Conservation (phyloP, 2,329 filamentous ascomycete species). For the Coniosporium tulheliwenetii region DNA sequence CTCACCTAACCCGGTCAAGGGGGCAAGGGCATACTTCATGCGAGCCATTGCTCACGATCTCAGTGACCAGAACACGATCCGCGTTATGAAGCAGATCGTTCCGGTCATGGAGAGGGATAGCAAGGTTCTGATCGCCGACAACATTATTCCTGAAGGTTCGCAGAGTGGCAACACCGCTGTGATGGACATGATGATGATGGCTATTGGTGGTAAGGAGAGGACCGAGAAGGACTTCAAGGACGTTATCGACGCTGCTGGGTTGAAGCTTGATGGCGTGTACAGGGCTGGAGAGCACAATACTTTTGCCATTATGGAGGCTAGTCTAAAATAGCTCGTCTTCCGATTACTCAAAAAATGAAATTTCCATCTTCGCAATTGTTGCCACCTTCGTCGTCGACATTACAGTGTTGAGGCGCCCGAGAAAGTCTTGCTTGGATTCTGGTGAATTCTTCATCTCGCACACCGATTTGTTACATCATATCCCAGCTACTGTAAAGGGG, state of each 20-base stretch:
- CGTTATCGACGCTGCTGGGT: neutral
- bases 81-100: constrained; percentile 8
- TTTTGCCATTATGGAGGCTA: no score
- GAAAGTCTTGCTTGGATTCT: no score
- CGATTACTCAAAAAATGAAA: no score
- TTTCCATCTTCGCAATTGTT: no score
- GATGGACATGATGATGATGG: neutral
- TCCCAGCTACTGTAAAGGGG: no score
- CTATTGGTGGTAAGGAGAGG: neutral
- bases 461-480: no score
- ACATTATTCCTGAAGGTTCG: neutral
- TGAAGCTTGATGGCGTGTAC: no score
- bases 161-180: neutral
- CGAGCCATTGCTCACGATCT: constrained; percentile 12
- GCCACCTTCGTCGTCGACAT: no score
- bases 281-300: no score
- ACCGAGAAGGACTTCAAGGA: neutral
- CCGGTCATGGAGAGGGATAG: constrained; percentile 5
- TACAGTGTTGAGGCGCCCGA: no score
- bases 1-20: constrained; percentile 10
- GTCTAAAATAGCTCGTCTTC: no score
- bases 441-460: no score
- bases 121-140: neutral
- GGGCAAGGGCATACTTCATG: constrained; percentile 11
- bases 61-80: constrained; percentile 8